Base-by-base conservation (phyloP, 2,329 filamentous ascomycete species). In the Plectosphaerella sp. region DNA sequence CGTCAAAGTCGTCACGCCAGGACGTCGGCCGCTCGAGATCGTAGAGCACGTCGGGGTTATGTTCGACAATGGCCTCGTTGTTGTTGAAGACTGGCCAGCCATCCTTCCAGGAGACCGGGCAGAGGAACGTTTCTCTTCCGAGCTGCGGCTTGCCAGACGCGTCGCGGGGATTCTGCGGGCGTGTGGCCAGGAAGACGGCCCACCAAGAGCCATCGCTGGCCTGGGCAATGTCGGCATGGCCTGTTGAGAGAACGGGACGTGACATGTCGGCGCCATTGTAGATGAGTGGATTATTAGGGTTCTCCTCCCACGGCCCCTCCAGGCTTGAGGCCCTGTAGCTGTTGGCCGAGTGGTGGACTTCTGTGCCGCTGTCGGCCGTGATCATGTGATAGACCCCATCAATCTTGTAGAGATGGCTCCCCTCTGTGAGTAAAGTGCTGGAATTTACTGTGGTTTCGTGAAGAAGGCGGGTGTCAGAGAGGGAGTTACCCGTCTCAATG, bases 1-100 rank as follows among this genome's bases (percentile, higher is more conserved):
- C 55, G 3, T 55, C 55, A 10, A 57, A 57, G 16, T 57, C 55
- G n/a, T 57, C 55, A 8, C 53, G 55, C 55, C 55, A 57, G 4
- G 45, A 11, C 7, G 16, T 11, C 4, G 51, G 55, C 7, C 53
- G 16, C 9, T 55, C 45, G 3, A 57, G 47, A 18, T 57, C 53
- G 33, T 57, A 57, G n/a, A 57, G 45, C 14, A 55, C 46, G 5
- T 35, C 45, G 2, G 55, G 47, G 20, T 48, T n/a, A 22, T 57
- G 45, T n/a, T 57, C 55, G 11, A 41, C 24, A 16, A 55, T 54
- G 9, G 53, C 48, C 46, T 52, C 37, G 14, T 47, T 42, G 11
- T 47, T 48, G 36, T 57, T 57, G 53, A 55, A 57, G 4, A 57
- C 35, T 2, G 55, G 55, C 55, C 55, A 57, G 3, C 53, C 53